Evolutionary conservation across 805 yeast species (phyloP).

Genomic region (Nakazawaea holstii): DNA sequence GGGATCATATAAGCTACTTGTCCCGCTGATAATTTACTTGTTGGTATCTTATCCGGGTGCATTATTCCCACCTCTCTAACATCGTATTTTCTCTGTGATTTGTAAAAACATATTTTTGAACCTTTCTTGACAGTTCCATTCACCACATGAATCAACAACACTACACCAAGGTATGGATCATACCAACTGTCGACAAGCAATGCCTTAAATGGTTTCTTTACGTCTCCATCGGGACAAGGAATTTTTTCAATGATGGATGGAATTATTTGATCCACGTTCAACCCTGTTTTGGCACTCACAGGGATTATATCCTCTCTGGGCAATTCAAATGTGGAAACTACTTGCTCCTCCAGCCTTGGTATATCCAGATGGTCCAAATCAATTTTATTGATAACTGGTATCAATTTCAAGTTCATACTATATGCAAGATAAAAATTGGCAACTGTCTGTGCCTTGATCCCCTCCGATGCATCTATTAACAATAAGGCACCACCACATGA

Average conservation of each 20-base stretch:
- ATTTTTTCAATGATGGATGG: constrained; percentile 79
- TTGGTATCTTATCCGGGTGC: constrained; percentile 81
- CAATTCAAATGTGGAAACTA: constrained; percentile 79
- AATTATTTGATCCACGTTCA: constrained; percentile 69
- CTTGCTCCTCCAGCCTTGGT: constrained; percentile 73
- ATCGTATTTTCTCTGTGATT: constrained; percentile 72
- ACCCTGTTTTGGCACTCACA: constrained; percentile 90
- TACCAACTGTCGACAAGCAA: constrained; percentile 97
- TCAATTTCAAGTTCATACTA: constrained; percentile 70
- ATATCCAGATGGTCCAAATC: constrained; percentile 88
- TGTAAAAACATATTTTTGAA: constrained; percentile 70
- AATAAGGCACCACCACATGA: constrained; percentile 93
- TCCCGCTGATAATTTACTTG: constrained; percentile 69
- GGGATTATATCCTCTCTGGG: constrained; percentile 68
- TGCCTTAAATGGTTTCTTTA: constrained; percentile 53
- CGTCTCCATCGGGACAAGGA: constrained; percentile 69
- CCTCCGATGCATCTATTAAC: constrained; percentile 91
- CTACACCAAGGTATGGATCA: constrained; percentile 88
- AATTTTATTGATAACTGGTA: constrained; percentile 89
- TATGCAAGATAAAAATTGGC: constrained; percentile 92
- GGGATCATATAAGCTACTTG: constrained; percentile 95
- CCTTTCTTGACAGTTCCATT: constrained; percentile 80
- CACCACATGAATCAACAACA: constrained; percentile 74
- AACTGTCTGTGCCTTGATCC: constrained; percentile 98
- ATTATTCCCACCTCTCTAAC: constrained; percentile 91